phyloP scores from a whole-genome alignment of 2,329 filamentous ascomycete species.

The Cercospora sesami region DNA sequence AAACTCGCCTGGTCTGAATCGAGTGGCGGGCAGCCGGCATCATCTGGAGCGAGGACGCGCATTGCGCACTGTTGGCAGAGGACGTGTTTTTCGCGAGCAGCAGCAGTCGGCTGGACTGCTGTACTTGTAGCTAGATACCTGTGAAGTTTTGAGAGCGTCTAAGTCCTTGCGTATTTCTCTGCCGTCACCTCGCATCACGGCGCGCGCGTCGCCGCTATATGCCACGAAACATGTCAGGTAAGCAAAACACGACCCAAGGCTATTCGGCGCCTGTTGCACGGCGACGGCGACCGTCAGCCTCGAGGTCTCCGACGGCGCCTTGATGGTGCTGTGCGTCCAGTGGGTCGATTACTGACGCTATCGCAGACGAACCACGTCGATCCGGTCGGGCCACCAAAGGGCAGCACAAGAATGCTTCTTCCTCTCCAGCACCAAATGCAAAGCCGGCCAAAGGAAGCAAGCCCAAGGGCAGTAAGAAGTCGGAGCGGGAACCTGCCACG shows the following conservation, averaged over 20 bases:
- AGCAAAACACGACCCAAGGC: conserved; percentile 15
- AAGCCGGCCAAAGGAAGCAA: conserved; percentile 36
- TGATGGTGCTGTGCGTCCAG: background rate
- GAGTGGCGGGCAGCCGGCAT: background rate
- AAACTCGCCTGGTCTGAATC: background rate
- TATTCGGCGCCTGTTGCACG: background rate
- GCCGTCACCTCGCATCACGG: conserved; percentile 15
- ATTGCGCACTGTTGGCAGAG: background rate
- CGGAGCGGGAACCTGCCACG: conserved; percentile 42
- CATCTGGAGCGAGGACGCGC: background rate
- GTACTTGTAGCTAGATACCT: conserved; percentile 24
- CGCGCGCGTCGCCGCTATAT: conserved; percentile 2
- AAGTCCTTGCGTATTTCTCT: conserved; percentile 17
- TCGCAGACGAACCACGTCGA: conserved; percentile 77
- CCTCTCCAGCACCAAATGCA: conserved; percentile 46
- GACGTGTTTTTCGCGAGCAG: conserved; percentile 9
- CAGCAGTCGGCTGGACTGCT: background rate
- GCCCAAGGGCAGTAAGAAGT: conserved; percentile 42
- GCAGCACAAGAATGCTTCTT: conserved; percentile 84
- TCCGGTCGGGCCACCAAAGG: conserved; percentile 96
- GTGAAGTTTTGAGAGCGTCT: conserved; percentile 29
- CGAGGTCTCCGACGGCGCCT: background rate
- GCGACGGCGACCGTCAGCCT: background rate
- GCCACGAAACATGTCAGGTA: conserved; percentile 28
- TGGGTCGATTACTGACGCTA: conserved; percentile 16